Conservation (phyloP, 2,329 filamentous ascomycete species). For the Sarocladiaceae sp. region DNA sequence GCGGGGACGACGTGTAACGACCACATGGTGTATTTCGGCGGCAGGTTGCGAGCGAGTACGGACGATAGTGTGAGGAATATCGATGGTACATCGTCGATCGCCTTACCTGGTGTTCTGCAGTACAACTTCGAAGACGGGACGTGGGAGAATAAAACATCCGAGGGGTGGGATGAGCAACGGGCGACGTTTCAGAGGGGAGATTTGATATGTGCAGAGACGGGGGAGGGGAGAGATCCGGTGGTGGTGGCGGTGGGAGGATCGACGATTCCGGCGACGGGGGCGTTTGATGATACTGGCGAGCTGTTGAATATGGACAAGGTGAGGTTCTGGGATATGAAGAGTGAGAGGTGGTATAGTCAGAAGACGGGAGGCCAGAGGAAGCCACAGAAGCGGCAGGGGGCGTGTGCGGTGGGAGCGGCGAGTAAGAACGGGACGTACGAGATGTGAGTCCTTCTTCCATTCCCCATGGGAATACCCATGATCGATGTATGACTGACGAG, state of each 20-base stretch:
- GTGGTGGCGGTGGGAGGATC: not conserved
- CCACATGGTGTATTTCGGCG: not conserved
- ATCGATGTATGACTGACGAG: no score
- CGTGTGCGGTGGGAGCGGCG: not conserved
- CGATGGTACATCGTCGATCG: not conserved
- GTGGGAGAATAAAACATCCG: not conserved
- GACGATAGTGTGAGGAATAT: not conserved
- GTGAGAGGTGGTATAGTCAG: not conserved
- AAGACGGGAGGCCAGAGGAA: not conserved
- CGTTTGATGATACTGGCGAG: not conserved
- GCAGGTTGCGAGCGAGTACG: not conserved
- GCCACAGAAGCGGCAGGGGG: not conserved
- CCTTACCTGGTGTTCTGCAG: not conserved
- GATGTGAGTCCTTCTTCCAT: not conserved
- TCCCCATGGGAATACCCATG: no score
- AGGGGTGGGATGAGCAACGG: not conserved
- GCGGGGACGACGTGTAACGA: not conserved
- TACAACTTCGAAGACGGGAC: not conserved
- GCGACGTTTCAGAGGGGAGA: not conserved
- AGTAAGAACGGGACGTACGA: not conserved
- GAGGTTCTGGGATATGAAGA: not conserved
- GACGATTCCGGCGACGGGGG: not conserved
- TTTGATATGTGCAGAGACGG: not conserved
- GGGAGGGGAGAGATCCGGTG: no score
- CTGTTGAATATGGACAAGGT: not conserved